These are phyloP conservation scores for Sclerotinia trifoliorum DNA, from an alignment of 2,329 filamentous ascomycete species.

Conservation along the genomic window DNA sequence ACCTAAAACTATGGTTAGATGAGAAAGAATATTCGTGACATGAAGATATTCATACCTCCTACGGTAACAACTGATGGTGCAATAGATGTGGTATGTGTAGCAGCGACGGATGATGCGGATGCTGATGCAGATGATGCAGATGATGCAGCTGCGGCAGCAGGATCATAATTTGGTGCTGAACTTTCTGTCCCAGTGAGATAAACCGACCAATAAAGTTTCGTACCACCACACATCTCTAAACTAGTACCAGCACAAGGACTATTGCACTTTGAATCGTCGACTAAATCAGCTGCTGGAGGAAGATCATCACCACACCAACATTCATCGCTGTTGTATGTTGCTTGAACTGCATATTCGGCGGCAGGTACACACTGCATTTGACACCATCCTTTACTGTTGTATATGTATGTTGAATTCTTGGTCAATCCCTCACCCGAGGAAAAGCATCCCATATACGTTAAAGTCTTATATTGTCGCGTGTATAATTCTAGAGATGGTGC, in stretches of 20 bases:
- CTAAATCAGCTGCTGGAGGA: constrained; percentile 30
- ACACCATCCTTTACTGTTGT: constrained; percentile 37
- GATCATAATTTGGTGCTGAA: constrained; percentile 25
- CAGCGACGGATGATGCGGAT: constrained; percentile 18
- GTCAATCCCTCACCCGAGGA: constrained; percentile 32
- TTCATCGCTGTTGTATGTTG: constrained; percentile 30
- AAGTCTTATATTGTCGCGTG: constrained; percentile 16
- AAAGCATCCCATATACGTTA: constrained; percentile 35
- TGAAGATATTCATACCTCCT: constrained; percentile 22
- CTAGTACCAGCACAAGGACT: constrained; percentile 36
- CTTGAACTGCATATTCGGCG: constrained; percentile 29
- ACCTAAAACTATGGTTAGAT: constrained; percentile 22
- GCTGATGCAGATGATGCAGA: constrained; percentile 24
- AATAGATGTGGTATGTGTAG: constrained; percentile 28
- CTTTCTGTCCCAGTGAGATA: constrained; percentile 34
- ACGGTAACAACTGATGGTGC: constrained; percentile 36
- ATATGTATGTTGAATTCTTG: constrained; percentile 33
- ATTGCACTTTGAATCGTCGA: constrained; percentile 31
- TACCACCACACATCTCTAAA: constrained; percentile 37
- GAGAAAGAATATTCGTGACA: neutral
- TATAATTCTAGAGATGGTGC: constrained; percentile 17
- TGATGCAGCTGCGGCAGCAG: constrained; percentile 23
- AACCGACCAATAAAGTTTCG: constrained; percentile 30
- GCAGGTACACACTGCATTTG: constrained; percentile 29
- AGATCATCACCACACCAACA: constrained; percentile 39